Base-by-base conservation (phyloP, 1,139 yeast species). In the Debaryomyces nepalensis region DNA sequence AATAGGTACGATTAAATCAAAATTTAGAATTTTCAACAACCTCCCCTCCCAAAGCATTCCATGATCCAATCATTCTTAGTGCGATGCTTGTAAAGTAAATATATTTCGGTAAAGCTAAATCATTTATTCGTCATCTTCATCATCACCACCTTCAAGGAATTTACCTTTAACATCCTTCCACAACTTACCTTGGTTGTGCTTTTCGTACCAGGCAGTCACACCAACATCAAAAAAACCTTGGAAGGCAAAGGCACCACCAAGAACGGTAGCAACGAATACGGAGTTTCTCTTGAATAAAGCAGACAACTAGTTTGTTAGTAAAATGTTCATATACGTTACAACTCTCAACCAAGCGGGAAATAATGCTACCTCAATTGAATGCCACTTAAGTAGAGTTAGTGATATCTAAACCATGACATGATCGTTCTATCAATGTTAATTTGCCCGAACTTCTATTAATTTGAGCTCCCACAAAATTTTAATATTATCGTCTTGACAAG, bases 241-340 rank as follows among this genome's bases (percentile, higher is more conserved):
- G 80, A 91, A 91, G 52, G 84, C 83, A 65, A 93, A 93, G 39
- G 99, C 93, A 58, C 88, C 82, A 40, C 82, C 86, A 57, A 93
- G 86, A 50, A 93, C 77, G 52, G 96, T 75, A 52, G 90, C 91
- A 52, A 93, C 96, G 70, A 79, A 89, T 54, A 87, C 76, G 42
- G 98, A 82, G 84, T 93, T 93, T 79, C 98, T 89, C 81, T 88
- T 88, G 80, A 88, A 84, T 52, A 93, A 66, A 48, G 82, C 75
- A 46, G 65, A 50, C 42, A 63, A 48, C 57, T 54, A 47, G n/a
- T 9, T 24, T 46, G 54, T 58, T 58, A 51, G 52, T 52, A 45
- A 14, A 16, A 15, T 15, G 14, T 14, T 22, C 27, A 29, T 11
- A 29, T 9, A n/a, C n/a, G n/a, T n/a, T n/a, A n/a, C n/a, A n/a